phyloP scores from a whole-genome alignment of 306 rosid genomes.

The Corylus avellana region DNA sequence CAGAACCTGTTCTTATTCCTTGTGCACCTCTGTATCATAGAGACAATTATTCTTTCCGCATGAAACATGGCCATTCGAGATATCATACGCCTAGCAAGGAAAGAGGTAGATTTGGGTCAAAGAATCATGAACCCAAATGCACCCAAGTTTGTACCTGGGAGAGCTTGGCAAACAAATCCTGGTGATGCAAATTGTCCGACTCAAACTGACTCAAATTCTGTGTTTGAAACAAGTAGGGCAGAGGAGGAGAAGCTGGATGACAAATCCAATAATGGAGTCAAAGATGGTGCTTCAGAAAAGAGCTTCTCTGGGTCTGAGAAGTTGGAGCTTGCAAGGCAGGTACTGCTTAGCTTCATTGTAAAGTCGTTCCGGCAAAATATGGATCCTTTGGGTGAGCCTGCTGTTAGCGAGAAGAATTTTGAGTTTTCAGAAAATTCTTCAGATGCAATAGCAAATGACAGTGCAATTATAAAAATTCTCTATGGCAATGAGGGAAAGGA shows the following conservation, averaged over 20 bases:
- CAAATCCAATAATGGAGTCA: slow-evolving; percentile 16
- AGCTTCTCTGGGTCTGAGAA: slow-evolving; percentile 64
- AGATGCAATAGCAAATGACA: slow-evolving; percentile 77
- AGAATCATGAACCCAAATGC: slow-evolving; percentile 92
- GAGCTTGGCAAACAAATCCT: slow-evolving; percentile 50
- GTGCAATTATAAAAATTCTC: slow-evolving; percentile 69
- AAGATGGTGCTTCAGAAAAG: slow-evolving; percentile 35
- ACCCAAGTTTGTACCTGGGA: slow-evolving; percentile 84
- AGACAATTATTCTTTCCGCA: slow-evolving; percentile 67
- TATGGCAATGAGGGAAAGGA: slow-evolving; percentile 61
- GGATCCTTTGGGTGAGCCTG: slow-evolving; percentile 53
- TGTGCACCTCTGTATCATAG: slow-evolving; percentile 78
- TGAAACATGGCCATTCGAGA: slow-evolving; percentile 60
- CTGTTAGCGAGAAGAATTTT: slow-evolving; percentile 29
- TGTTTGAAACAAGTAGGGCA: slow-evolving; percentile 16
- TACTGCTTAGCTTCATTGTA: slow-evolving; percentile 81
- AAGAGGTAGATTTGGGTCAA: slow-evolving; percentile 53
- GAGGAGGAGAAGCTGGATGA: slow-evolving; percentile 40
- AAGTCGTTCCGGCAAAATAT: slow-evolving; percentile 68
- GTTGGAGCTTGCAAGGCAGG: slow-evolving; percentile 89
- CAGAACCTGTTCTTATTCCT: slow-evolving; percentile 71
- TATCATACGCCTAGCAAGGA: slow-evolving; percentile 42
- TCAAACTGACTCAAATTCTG: slow-evolving; percentile 31
- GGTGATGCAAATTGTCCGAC: slow-evolving; percentile 31
- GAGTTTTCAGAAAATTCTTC: slow-evolving; percentile 35